Evolutionary conservation across 805 yeast genomes (phyloP), one percentile per base, ranked within the genome.

Genomic region (Pichia kluyveri): DNA sequence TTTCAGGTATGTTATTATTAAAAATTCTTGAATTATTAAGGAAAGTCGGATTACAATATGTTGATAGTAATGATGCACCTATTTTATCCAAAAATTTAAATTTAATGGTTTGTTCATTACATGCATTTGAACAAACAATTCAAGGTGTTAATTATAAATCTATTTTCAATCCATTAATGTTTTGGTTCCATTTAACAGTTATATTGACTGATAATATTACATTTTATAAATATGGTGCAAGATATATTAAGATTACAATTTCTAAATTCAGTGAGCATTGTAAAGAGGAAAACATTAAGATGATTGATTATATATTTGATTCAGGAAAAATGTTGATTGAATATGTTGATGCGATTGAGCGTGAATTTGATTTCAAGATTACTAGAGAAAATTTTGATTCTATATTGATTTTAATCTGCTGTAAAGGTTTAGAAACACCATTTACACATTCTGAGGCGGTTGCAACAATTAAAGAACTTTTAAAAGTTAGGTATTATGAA

Each of bases 401-500:
- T 30, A 68, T 77, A 18, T 59, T 83, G 36, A 60, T 78, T 31
- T 67, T 69, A 41, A 57, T 75, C 19, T 62, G 77, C 18, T 67
- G 76, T 5, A 80, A 75, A 56, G 91, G 90, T 0, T 61, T 83
- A 39, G 73, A 76, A 37, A 63, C 78, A 9, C 79, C 87, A 8
- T 79, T 76, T 48, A 69, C 82, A 19, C 75, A 73, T 49, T 72
- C 70, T 10, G 65, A 71, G 3, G 74, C 86, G 0, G 57, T 77
- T 34, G 66, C 63, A 1, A 68, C 76, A 26, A 56, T 82, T 54
- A 68, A 67, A 43, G 57, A 62, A 0, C 60, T 77, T 26, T 72
- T 77, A 57, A 64, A 65, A 23, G 63, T 70, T 18, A 65, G 81
- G 51, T 71, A 68, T 49, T 56, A 55, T 31, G 73, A 71, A 41